Base-by-base conservation (phyloP, 306 rosid species). In the Alnus rubra region DNA sequence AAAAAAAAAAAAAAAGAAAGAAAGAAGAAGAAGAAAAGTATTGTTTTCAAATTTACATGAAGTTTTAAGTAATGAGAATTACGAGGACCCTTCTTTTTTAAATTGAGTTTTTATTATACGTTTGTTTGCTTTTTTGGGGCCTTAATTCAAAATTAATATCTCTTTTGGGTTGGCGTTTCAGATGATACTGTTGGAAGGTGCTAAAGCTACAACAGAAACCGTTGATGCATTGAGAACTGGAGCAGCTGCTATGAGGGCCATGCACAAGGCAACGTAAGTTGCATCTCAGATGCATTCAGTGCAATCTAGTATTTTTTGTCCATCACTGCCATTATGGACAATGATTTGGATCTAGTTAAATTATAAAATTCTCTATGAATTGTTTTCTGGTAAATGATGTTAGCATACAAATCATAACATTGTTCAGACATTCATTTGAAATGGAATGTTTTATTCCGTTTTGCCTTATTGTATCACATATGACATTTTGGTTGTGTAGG, bases 151-250 rank as follows among this genome's bases (percentile, higher is more conserved):
- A 13, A 13, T 63, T 4, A 12, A 12, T 39, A 12, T 39, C 14
- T 67, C 33, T 67, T 42, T n/a, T n/a, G 50, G 51, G 3, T 42
- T 67, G 48, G 31, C 78, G 28, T 81, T 60, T 74, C 86, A 95
- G 99, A 95, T 95, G 98, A 95, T 95, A 91, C 71, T 95, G 97
- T 77, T 95, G 76, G 99, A 95, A 89, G 98, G 99, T 76, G 98
- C 99, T 74, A 95, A 95, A 82, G 99, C 99, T 78, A 95, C 99
- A 74, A 95, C 99, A 1, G 99, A 95, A 91, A 95, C 98, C 12
- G 99, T 95, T 33, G 99, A 95, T 81, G 99, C 98, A 2, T 90
- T 95, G 85, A 87, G 99, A 88, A 85, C 91, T 42, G 99, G 99
- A 64, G 99, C 99, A 48, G 52, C 98, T 80, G 88, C 99, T 35